A percentile compares a stretch with the other conserved stretches of the same genome.
Evolutionary conservation across 106 monocot species (phyloP).

Genomic region (Acanthochlamys bracteata): DNA sequence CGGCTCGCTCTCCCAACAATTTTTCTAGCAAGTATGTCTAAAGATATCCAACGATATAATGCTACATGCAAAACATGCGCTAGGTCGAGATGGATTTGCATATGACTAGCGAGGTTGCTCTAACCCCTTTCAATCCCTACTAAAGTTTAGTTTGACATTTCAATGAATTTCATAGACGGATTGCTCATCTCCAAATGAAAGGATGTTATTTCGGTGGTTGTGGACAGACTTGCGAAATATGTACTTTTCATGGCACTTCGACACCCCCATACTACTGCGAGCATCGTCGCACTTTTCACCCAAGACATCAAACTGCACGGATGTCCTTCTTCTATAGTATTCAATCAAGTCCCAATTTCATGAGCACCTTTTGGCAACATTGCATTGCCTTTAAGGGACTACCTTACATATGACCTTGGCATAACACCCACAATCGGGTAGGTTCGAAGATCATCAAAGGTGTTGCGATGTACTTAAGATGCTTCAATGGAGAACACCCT

Average conservation of each 20-base stretch:
- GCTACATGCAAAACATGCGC: too few relatives aligned
- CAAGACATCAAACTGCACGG: not conserved
- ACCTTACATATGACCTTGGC: not conserved
- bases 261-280: not conserved
- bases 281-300: not conserved
- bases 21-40: not conserved
- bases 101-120: not conserved
- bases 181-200: not conserved
- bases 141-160: not conserved
- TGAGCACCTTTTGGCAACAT: not conserved
- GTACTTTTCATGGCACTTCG: not conserved
- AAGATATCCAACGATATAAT: not conserved
- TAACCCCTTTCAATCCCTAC: slow-evolving; percentile 3
- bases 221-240: not conserved
- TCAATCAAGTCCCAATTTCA: not conserved
- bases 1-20: too few relatives aligned
- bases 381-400: not conserved
- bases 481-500: not conserved
- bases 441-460: not conserved
- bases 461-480: not conserved
- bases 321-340: not conserved
- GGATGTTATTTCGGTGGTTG: not conserved
- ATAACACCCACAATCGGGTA: not conserved
- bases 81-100: too few relatives aligned
- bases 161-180: slow-evolving; percentile 1